phyloP scores from a whole-genome alignment of 805 yeast genomes.

The Kuraishia borneana region DNA sequence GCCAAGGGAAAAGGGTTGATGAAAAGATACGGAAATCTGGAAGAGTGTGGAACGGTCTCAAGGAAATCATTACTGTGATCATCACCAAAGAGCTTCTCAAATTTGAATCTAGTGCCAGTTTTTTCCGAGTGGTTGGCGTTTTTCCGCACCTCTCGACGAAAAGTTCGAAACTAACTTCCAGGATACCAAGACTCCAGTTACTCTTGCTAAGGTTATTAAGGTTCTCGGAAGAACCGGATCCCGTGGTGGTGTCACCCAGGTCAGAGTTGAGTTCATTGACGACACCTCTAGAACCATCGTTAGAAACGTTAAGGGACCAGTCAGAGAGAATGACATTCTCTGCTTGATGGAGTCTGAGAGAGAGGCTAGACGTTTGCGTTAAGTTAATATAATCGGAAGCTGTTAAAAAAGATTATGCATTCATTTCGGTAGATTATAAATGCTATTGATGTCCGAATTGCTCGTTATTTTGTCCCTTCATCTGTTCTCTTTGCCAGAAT shows the following conservation, averaged over 20 bases:
- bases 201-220: conserved; percentile 22
- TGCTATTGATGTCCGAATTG: conserved; percentile 8
- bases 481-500: conserved; percentile 72
- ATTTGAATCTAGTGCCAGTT: too few relatives aligned
- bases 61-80: too few relatives aligned
- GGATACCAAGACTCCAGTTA: conserved; percentile 22
- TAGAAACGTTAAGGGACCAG: conserved; percentile 40
- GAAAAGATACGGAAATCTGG: too few relatives aligned
- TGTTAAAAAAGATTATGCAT: not conserved
- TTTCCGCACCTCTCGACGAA: not conserved
- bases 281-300: conserved; percentile 36
- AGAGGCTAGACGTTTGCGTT: conserved; percentile 23
- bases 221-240: conserved; percentile 23
- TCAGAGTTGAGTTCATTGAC: conserved; percentile 36
- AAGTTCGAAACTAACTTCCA: conserved; percentile 2
- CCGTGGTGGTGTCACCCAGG: conserved; percentile 33
- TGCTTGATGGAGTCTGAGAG: conserved; percentile 23
- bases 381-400: conserved; percentile 4
- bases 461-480: conserved; percentile 17
- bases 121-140: not conserved
- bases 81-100: too few relatives aligned
- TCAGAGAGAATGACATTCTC: conserved; percentile 31
- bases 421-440: conserved; percentile 1
- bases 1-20: too few relatives aligned
- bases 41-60: too few relatives aligned